Evolutionary conservation across 2,329 filamentous ascomycete species (phyloP).

Genomic region (Metarhizium album): DNA sequence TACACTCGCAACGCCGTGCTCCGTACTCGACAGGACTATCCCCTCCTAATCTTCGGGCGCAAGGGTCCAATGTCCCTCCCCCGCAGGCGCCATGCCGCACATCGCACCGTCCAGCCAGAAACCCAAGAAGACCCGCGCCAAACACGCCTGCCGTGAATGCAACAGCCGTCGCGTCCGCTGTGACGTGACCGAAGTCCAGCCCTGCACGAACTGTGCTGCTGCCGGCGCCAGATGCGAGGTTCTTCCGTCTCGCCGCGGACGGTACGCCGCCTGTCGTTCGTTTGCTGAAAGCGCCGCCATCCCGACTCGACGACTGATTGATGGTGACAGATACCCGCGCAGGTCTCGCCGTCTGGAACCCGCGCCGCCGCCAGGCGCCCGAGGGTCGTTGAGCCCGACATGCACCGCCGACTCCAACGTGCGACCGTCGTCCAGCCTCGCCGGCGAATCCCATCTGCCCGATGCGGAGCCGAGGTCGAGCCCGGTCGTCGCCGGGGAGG

Average conservation of each 20-base stretch:
- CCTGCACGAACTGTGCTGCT: constrained; percentile 21
- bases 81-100: constrained; percentile 3
- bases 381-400: constrained; percentile 3
- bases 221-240: constrained; percentile 20
- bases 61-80: constrained; percentile 1
- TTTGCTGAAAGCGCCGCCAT: neutral
- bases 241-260: constrained; percentile 22
- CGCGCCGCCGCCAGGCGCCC: constrained; percentile 7
- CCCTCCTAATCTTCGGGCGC: neutral
- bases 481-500: neutral
- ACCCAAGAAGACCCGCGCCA: constrained; percentile 25
- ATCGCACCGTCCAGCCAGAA: neutral
- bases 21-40: neutral
- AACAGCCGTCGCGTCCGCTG: constrained; percentile 24
- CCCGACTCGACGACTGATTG: neutral
- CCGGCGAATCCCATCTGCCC: neutral
- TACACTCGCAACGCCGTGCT: neutral
- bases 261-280: constrained; percentile 12
- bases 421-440: constrained; percentile 3
- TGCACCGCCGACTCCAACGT: constrained; percentile 1
- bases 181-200: constrained; percentile 23
- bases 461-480: neutral
- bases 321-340: constrained; percentile 14
- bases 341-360: constrained; percentile 11
- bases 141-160: constrained; percentile 25